Evolutionary conservation across 306 rosid genomes (phyloP), one percentile per base, ranked within the genome.

Genomic region (Prunus campanulata): DNA sequence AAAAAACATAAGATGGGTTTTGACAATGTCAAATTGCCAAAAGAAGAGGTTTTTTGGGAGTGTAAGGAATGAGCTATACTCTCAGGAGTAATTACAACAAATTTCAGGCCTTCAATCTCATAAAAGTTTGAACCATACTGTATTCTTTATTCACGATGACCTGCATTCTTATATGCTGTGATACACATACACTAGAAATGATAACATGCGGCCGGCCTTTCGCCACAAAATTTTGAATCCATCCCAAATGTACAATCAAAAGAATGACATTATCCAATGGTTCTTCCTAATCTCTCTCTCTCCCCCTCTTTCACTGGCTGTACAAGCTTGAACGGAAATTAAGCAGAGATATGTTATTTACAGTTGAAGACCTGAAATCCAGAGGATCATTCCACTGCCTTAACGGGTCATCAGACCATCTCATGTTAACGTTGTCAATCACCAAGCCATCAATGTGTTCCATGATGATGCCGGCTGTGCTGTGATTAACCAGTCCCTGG

Each of bases 381-480:
- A 94, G 50, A 84, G 97, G 96, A 80, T 86, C 87, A 54, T 90
- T 89, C 98, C 98, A 90, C 32, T 65, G 75, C 77, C 70, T 62
- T 30, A 76, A 70, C 60, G 75, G 63, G 46, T 69, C 80, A 67
- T 74, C 80, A 49, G 83, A 86, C 98, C 98, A 94, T 80, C 87
- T 89, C 93, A 94, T 94, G 64, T 87, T 74, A 54, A 92, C 92
- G 77, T 92, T 92, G 65, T 86, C 86, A 25, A 92, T 78, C 80
- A 81, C 94, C 72, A 92, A 82, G 44, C 93, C 97, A 78, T 87
- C 83, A 29, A 94, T 85, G 85, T 94, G 86, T 50, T 94, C 98
- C 93, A 94, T 90, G 78, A 87, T 86, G 27, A 94, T 83, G 39
- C 98, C 98, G 0, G 95, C 91, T 3, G 78, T 84, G 12, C 59